Evolutionary conservation across 2,329 filamentous ascomycete genomes (phyloP).

Genomic region (Dactylonectria macrodidyma): DNA sequence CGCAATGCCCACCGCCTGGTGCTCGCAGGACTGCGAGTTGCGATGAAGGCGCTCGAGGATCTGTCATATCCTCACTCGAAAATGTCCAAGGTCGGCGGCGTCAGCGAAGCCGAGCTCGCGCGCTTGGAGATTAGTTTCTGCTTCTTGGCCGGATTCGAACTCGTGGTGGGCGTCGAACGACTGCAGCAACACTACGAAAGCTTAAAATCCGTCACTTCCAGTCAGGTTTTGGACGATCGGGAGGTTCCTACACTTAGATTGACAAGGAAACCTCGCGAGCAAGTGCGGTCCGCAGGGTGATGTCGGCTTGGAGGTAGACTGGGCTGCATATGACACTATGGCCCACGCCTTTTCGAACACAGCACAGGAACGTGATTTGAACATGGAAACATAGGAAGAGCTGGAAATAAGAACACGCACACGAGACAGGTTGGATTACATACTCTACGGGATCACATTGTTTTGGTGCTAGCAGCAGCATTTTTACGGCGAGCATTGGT

Average conservation of each 20-base stretch:
- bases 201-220: slow-evolving; percentile 49
- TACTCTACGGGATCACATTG: slow-evolving; percentile 22
- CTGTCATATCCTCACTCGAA: slow-evolving; percentile 87
- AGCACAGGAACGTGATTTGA: neutral
- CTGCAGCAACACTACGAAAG: slow-evolving; percentile 53
- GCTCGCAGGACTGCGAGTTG: slow-evolving; percentile 86
- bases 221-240: slow-evolving; percentile 41
- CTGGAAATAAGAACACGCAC: neutral
- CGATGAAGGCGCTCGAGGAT: slow-evolving; percentile 96
- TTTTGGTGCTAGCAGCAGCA: slow-evolving; percentile 20
- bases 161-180: slow-evolving; percentile 66
- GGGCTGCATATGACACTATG: neutral
- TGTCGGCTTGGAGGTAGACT: neutral
- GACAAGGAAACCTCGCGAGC: slow-evolving; percentile 41
- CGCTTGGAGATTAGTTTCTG: slow-evolving; percentile 91
- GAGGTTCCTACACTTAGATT: slow-evolving; percentile 51
- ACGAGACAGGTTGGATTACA: slow-evolving; percentile 16
- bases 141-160: slow-evolving; percentile 87
- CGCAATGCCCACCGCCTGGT: slow-evolving; percentile 90
- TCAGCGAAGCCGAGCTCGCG: slow-evolving; percentile 85
- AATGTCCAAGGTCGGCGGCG: slow-evolving; percentile 89
- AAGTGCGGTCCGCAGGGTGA: slow-evolving; percentile 37
- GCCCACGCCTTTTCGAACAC: slow-evolving; percentile 1
- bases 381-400: slow-evolving; percentile 7
- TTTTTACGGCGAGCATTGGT: slow-evolving; percentile 26